Evolutionary conservation across 139 green algal genomes (phyloP), one percentile per base, ranked within the genome.

Genomic region (Edaphochlamys debaryana): DNA sequence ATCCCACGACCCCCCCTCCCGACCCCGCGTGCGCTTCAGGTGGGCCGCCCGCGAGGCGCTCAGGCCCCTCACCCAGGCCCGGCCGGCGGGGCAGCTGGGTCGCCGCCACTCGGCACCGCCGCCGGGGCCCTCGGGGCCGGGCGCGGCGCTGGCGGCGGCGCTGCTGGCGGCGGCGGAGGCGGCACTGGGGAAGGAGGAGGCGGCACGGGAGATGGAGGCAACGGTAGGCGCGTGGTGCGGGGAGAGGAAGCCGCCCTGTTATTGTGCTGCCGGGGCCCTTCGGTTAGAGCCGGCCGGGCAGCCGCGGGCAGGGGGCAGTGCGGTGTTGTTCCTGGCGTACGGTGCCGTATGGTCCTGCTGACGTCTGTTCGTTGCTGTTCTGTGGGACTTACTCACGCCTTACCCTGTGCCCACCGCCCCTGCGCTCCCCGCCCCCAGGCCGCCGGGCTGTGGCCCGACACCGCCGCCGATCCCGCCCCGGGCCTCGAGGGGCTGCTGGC

Each of bases 1-100:
- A 8, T 72, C 37, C 38, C 38, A 52, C 8, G 3, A 2, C 38
- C 36, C 29, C 15, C 34, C 25, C 64, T 36, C n/a, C n/a, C n/a
- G n/a, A n/a, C n/a, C n/a, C n/a, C n/a, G n/a, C n/a, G n/a, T n/a
- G n/a, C 38, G 34, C 7, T 62, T n/a, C 84, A 81, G 75, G 76
- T 89, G 85, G 85, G 85, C 85, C 9, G 84, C 84, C 0, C 54
- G 54, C 15, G 60, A 69, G 67, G 67, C 69, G 20, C 40, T 76
- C 11, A 75, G 56, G 29, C 38, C 69, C 69, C 41, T 85, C 60
- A 85, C 30, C 79, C 34, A n/a, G 36, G 7, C 67, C 1, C 50
- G 79, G 20, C 79, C 79, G 19, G 67, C 67, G 7, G 79, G 52
- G 0, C 62, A 30, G 11, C 8, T 81, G 42, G 76, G 76, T 29